Evolutionary conservation across 225 moss, liverwort and hornwort species (phyloP).

Genomic region (Straminergon stramineum): DNA sequence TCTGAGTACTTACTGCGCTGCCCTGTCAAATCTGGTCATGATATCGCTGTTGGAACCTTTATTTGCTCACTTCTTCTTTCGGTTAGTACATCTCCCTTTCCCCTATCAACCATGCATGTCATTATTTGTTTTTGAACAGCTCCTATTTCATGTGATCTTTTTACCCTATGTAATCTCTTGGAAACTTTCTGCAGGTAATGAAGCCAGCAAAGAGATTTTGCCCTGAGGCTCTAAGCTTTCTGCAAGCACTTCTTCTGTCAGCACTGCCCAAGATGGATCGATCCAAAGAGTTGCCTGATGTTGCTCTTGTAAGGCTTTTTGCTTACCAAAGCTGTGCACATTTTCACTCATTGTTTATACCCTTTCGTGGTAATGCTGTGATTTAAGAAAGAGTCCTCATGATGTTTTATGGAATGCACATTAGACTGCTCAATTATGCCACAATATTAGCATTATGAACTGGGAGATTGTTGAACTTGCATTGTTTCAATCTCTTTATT

Average conservation of each 20-base stretch:
- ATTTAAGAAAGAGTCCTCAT: background rate
- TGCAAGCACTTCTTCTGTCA: slow-evolving; percentile 74
- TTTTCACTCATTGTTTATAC: background rate
- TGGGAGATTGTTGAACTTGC: background rate
- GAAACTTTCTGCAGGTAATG: slow-evolving; percentile 48
- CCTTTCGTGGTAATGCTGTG: background rate
- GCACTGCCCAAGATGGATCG: slow-evolving; percentile 53
- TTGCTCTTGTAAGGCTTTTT: slow-evolving; percentile 29
- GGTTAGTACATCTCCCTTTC: slow-evolving; percentile 34
- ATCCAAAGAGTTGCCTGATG: slow-evolving; percentile 13
- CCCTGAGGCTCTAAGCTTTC: slow-evolving; percentile 83
- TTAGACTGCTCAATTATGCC: background rate
- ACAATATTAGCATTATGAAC: background rate
- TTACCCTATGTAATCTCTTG: background rate
- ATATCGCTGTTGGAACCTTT: slow-evolving; percentile 72
- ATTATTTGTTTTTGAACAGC: background rate
- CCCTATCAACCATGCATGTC: background rate
- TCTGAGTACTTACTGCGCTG: slow-evolving; percentile 88
- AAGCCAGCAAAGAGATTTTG: slow-evolving; percentile 77
- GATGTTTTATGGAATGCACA: background rate
- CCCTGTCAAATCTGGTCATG: slow-evolving; percentile 70
- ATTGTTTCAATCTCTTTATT: background rate
- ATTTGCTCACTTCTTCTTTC: slow-evolving; percentile 76
- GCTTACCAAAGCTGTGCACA: background rate
- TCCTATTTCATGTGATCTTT: background rate